phyloP scores from a whole-genome alignment of 345 rosid genomes.

The Brassica carinata region DNA sequence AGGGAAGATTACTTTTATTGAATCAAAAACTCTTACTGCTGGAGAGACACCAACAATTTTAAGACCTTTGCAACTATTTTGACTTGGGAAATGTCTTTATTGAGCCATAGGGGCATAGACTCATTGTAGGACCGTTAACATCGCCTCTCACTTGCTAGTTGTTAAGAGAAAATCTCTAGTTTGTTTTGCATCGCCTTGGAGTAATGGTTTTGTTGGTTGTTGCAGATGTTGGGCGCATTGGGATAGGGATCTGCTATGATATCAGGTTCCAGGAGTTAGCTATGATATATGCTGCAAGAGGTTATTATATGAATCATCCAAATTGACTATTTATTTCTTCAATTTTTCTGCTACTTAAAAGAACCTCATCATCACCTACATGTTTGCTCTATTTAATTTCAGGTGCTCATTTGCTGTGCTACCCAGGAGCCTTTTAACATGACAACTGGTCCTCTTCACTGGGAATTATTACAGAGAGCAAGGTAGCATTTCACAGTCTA shows the following conservation, averaged over 20 bases:
- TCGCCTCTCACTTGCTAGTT: background rate
- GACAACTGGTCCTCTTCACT: conserved; percentile 90
- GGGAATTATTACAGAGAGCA: conserved; percentile 91
- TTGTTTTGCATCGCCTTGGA: background rate
- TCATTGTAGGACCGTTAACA: conserved; percentile 23
- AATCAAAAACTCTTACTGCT: too few species aligned
- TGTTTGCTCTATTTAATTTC: conserved; percentile 37
- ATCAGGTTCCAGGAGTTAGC: conserved; percentile 90
- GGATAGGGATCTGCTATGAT: conserved; percentile 90
- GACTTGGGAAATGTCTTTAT: too few species aligned
- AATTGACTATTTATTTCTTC: background rate
- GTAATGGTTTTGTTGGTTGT: background rate
- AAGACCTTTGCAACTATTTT: conserved; percentile 2
- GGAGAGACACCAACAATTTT: too few species aligned
- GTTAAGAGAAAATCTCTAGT: too few species aligned
- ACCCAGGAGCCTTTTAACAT: conserved; percentile 97
- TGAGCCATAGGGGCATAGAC: too few species aligned
- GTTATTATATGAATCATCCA: too few species aligned
- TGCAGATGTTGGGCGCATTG: conserved; percentile 95
- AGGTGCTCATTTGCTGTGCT: conserved; percentile 96
- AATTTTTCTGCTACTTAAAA: background rate
- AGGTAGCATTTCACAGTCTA: conserved; percentile 49
- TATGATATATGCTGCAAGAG: conserved; percentile 91
- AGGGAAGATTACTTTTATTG: too few species aligned
- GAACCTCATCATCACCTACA: conserved; percentile 16